A percentile compares a stretch with the other conserved stretches of the same genome.
Conservation (phyloP, 257 asterid species). For the Primulina eburnea region DNA sequence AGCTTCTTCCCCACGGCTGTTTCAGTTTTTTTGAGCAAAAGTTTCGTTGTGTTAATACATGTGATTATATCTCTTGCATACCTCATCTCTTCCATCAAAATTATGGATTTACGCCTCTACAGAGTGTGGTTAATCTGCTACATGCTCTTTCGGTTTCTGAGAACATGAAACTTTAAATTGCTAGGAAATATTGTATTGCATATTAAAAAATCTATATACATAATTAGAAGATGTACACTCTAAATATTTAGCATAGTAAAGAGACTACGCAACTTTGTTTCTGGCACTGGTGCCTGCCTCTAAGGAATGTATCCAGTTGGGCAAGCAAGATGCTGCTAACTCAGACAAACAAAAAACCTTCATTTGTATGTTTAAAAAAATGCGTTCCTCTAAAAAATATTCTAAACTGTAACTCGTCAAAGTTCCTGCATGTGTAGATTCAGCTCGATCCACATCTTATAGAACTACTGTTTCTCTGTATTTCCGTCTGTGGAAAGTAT, state of each 20-base stretch:
- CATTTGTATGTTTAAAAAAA: background rate
- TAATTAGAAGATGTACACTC: background rate
- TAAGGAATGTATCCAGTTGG: background rate
- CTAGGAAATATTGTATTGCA: background rate
- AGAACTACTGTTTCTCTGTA: slow-evolving; percentile 2
- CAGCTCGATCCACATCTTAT: slow-evolving; percentile 7
- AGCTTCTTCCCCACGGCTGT: background rate
- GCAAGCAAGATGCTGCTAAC: background rate
- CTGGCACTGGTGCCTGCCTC: background rate
- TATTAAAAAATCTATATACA: background rate
- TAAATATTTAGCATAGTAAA: background rate
- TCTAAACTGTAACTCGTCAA: background rate
- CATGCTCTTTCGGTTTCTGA: too few relatives aligned
- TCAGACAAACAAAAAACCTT: background rate
- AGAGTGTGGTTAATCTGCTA: too few relatives aligned
- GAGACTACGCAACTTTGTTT: background rate
- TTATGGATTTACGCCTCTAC: background rate
- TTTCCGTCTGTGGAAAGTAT: background rate
- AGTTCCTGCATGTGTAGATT: slow-evolving; percentile 6
- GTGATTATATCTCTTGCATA: too few relatives aligned
- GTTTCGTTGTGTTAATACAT: too few relatives aligned
- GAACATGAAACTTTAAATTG: too few relatives aligned
- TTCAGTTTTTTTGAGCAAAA: background rate
- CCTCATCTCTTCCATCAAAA: background rate
- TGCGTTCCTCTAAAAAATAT: background rate